These are phyloP conservation scores for Pisolithus microcarpus DNA, from an alignment of 768 basidiomycete species.

Conservation along the genomic window DNA sequence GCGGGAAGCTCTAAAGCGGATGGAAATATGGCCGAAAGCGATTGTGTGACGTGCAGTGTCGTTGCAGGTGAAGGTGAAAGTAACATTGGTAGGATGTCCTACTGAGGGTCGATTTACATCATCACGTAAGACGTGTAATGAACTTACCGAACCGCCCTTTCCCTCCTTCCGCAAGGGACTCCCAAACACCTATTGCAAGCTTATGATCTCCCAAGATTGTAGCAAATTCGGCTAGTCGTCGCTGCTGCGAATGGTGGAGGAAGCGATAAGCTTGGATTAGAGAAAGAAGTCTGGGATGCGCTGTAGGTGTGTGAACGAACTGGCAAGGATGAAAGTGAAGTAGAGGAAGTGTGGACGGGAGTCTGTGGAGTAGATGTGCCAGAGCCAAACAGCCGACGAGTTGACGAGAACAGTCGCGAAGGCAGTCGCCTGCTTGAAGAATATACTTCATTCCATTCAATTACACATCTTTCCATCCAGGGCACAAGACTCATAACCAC, in stretches of 20 bases:
- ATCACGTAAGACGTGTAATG: background rate
- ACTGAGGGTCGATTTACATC: conserved; percentile 9
- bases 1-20: conserved; percentile 45
- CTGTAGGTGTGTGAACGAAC: conserved; percentile 33
- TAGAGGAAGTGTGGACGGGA: conserved; percentile 31
- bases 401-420: conserved; percentile 80
- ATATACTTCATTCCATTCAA: conserved; percentile 92
- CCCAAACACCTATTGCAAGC: conserved; percentile 79
- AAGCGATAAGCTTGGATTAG: conserved; percentile 9
- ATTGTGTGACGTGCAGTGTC: conserved; percentile 53
- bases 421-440: conserved; percentile 73
- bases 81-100: conserved; percentile 81
- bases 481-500: conserved; percentile 84
- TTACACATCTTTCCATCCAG: conserved; percentile 93
- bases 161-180: conserved; percentile 78
- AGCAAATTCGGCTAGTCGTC: conserved; percentile 92
- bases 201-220: conserved; percentile 89
- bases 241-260: conserved; percentile 58
- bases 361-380: conserved; percentile 43
- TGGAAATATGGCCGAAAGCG: conserved; percentile 44
- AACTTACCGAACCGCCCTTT: conserved; percentile 76
- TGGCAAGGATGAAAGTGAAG: conserved; percentile 29
- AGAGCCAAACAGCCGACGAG: conserved; percentile 75
- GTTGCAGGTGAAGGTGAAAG: conserved; percentile 60
- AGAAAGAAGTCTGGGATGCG: conserved; percentile 26